phyloP scores from a whole-genome alignment of 164 flowering plant species.

The Malania oleifera region DNA sequence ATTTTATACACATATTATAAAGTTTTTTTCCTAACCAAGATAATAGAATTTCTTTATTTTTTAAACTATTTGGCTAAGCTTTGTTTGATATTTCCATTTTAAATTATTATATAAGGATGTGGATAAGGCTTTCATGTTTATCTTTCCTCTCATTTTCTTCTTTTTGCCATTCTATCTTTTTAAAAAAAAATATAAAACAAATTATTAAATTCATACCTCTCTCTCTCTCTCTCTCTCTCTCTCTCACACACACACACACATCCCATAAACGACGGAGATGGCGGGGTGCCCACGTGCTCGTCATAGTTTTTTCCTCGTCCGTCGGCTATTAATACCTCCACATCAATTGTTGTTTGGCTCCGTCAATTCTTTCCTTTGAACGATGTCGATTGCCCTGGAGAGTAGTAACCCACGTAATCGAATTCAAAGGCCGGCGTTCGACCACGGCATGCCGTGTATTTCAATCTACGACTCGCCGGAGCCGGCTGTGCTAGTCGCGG shows the following conservation, averaged over 20 bases:
- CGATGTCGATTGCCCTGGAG: slow-evolving; percentile 36
- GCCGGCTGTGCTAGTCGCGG: slow-evolving; percentile 1
- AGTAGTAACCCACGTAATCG: slow-evolving; percentile 13
- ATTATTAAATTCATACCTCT: background rate
- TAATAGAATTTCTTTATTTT: too few relatives aligned
- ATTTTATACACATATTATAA: too few relatives aligned
- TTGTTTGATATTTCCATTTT: too few relatives aligned
- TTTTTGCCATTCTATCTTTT: too few relatives aligned
- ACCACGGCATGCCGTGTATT: slow-evolving; percentile 18
- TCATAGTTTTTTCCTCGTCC: background rate
- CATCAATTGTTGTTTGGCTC: background rate
- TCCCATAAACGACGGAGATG: background rate
- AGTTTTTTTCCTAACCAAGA: too few relatives aligned
- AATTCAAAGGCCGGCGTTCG: slow-evolving; percentile 25
- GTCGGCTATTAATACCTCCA: background rate
- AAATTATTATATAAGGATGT: too few relatives aligned
- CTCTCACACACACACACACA: background rate
- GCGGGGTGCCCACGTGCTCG: slow-evolving; percentile 9
- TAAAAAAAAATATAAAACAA: too few relatives aligned
- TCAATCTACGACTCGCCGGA: slow-evolving; percentile 22
- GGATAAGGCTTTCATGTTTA: background rate
- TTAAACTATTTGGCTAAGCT: too few relatives aligned
- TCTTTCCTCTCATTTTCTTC: background rate
- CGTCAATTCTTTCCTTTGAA: background rate
- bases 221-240: background rate